Evolutionary conservation across 331 rosid species (phyloP), one percentile per base, ranked within the genome.

Genomic region (Saraca asoca): DNA sequence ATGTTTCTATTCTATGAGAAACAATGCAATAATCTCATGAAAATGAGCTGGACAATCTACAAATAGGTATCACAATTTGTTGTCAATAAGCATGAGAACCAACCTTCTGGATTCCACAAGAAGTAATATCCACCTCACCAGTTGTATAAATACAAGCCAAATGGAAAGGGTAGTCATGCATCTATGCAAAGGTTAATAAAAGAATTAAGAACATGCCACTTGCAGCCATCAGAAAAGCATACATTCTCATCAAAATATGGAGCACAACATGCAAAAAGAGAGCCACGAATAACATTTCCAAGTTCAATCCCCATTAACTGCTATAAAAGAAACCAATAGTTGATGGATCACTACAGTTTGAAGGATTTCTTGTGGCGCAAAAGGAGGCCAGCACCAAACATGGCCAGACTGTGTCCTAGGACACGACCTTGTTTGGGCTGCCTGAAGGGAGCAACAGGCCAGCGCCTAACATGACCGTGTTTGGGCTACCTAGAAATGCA

Each of bases 61-160:
- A n/a, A n/a, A n/a, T 12, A 0, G 19, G 11, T 17, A 7, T 49
- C 64, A 16, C 39, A 19, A 43, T 33, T 7, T 20, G 45, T 61
- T 14, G 35, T 51, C 9, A 18, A 31, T 35, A 43, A 53, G 50
- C 34, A 19, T 41, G 10, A 70, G 68, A 77, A 81, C 75, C 78
- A 68, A 90, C 98, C 95, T 90, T 75, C 85, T 90, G 16, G 90
- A 79, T 49, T 85, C 87, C 73, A 85, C 83, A 48, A 85, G 90
- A 20, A 77, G 71, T 54, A 16, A 64, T 29, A 64, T 71, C 80
- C 37, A 75, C 38, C 83, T 81, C 87, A 6, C 80, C 49, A 11
- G 81, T 71, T 6, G 87, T 76, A 75, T 82, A 79, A 58, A 87
- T 85, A 81, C 39, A 43, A 31, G 38, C 51, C 65, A 68, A 38